Conservation (phyloP, 345 rosid genomes). For the Salix arbutifolia region DNA sequence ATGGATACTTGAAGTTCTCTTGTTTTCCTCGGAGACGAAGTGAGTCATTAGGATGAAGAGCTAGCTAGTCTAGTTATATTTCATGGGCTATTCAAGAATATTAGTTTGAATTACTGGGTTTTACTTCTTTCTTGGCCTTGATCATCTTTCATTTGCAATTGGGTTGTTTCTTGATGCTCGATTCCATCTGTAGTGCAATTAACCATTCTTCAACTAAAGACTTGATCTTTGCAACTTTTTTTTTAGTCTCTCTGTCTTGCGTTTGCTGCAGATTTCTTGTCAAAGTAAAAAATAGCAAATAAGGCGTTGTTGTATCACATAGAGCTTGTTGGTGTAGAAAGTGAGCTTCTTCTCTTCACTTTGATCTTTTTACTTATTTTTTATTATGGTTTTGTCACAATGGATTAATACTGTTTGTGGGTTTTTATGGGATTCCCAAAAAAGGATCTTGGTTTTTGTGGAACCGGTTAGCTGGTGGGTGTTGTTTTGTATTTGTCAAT, state of each 20-base stretch:
- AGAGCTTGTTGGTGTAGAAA: neutral
- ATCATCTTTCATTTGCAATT: conserved; percentile 2
- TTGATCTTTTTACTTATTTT: neutral
- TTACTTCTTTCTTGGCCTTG: neutral
- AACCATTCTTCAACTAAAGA: neutral
- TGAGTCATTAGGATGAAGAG: neutral
- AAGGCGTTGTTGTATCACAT: neutral
- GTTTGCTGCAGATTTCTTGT: conserved; percentile 5
- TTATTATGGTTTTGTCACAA: neutral
- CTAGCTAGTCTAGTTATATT: neutral
- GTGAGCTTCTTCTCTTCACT: conserved; percentile 4
- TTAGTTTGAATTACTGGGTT: neutral
- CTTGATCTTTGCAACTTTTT: neutral
- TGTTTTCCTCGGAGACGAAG: neutral
- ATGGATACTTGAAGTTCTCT: neutral
- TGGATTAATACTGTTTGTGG: conserved; percentile 1
- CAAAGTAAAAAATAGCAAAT: neutral
- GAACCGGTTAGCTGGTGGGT: conserved; percentile 1
- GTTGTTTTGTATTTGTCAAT: conserved; percentile 7
- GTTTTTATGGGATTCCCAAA: neutral
- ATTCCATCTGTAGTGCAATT: neutral
- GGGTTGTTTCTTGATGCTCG: neutral
- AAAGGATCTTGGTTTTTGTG: conserved; percentile 12
- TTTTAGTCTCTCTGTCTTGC: neutral
- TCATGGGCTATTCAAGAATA: neutral